A percentile compares a stretch with the other conserved stretches of the same genome.
Conservation (phyloP, 176 grass and related monocot species). For the Triticum timopheevii region DNA sequence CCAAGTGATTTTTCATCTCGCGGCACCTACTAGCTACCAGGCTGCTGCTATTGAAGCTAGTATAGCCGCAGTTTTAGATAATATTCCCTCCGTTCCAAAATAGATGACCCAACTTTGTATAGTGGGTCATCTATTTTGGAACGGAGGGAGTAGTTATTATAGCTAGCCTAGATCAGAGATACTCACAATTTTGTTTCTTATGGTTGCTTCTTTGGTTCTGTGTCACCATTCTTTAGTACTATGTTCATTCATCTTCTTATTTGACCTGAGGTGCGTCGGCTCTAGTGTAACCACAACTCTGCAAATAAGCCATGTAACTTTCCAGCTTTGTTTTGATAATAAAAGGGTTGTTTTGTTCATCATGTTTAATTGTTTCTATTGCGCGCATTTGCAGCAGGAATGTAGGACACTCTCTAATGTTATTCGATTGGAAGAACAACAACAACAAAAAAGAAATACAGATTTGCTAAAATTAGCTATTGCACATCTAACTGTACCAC, state of each 20-base stretch:
- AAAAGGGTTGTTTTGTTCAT: constrained; percentile 14
- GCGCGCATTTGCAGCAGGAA: no score
- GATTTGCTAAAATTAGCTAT: no score
- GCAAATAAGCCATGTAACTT: constrained; percentile 18
- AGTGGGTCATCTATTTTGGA: no score
- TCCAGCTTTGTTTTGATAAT: constrained; percentile 12
- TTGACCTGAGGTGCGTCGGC: constrained; percentile 17
- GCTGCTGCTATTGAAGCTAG: constrained; percentile 12
- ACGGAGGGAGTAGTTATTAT: constrained; percentile 12
- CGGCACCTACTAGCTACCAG: not conserved
- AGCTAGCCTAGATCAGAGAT: constrained; percentile 4
- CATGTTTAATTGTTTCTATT: not conserved
- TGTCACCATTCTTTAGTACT: constrained; percentile 38
- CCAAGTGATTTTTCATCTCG: constrained; percentile 47
- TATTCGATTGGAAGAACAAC: no score
- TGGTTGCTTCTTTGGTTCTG: constrained; percentile 23
- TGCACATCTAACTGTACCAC: no score
- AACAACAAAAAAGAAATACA: no score
- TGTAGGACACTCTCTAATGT: no score
- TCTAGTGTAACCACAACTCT: constrained; percentile 7
- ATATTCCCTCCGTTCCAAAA: no score
- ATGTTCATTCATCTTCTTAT: not conserved
- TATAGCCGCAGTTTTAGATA: not conserved
- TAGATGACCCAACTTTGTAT: no score
- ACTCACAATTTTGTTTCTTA: constrained; percentile 25